Percentiles rank a stretch among this genome's conserved stretches.
phyloP scores from a whole-genome alignment of 176 grass and related monocot genomes.

The Zea mays region DNA sequence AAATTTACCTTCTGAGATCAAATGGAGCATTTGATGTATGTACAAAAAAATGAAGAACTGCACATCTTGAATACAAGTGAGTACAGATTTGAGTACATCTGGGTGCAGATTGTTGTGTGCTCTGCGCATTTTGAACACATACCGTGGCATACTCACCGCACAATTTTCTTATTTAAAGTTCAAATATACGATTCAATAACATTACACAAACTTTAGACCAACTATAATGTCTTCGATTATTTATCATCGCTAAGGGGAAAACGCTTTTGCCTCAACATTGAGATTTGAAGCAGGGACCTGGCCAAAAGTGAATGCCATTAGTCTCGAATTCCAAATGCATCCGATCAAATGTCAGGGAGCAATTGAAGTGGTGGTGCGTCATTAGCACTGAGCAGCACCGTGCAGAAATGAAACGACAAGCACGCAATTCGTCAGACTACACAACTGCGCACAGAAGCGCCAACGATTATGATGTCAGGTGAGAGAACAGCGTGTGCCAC shows the following conservation, averaged over 20 bases:
- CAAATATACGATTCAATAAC: neutral
- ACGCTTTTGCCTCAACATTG: neutral
- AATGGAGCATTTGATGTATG: neutral
- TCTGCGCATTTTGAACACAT: neutral
- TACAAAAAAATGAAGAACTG: neutral
- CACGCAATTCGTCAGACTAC: neutral
- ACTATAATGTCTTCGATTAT: neutral
- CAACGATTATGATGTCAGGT: neutral
- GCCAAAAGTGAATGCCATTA: neutral
- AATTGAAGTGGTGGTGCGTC: neutral
- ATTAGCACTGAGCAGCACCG: neutral
- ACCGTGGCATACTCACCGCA: neutral
- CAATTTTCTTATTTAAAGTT: neutral
- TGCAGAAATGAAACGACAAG: neutral
- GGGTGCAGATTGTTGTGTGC: neutral
- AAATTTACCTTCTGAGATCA: neutral
- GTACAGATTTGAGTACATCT: neutral
- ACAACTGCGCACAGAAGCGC: neutral
- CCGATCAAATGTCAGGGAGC: neutral
- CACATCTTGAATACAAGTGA: neutral
- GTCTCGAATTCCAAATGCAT: neutral
- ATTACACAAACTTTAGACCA: neutral
- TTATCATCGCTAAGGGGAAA: neutral
- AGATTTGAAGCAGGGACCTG: neutral
- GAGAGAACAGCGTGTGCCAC: neutral